Evolutionary conservation across 352 stramenopile genomes (phyloP).

Genomic region (Phytophthora europaea): DNA sequence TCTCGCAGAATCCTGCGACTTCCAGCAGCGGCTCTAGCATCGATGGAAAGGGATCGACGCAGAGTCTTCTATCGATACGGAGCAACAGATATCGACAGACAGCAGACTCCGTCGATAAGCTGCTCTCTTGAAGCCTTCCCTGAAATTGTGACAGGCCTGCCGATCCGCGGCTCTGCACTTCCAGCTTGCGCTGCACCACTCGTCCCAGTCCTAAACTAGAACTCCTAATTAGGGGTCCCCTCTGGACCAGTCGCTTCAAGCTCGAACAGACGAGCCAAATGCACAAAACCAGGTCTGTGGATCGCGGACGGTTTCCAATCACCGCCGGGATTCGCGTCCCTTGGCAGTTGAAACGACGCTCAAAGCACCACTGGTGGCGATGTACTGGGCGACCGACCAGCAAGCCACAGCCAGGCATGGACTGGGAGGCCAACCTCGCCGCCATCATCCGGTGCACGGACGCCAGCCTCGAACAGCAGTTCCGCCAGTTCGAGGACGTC

Average conservation of each 20-base stretch:
- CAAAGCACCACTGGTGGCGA: not conserved
- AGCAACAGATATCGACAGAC: not conserved
- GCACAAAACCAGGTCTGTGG: slow-evolving; percentile 5
- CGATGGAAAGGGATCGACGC: slow-evolving; percentile 1
- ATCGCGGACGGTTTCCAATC: slow-evolving; percentile 15
- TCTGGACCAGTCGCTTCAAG: slow-evolving; percentile 10
- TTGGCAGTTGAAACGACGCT: slow-evolving; percentile 37
- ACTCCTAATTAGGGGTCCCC: not conserved
- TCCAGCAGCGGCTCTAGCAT: not conserved
- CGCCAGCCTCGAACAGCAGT: slow-evolving; percentile 79
- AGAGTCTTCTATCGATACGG: not conserved
- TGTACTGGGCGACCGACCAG: not conserved
- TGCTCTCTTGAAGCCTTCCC: not conserved
- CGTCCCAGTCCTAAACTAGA: slow-evolving; percentile 2
- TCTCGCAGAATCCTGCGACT: slow-evolving; percentile 20
- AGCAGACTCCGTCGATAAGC: not conserved
- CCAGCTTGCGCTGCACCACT: not conserved
- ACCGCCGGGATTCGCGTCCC: slow-evolving; percentile 21
- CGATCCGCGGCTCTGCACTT: slow-evolving; percentile 11
- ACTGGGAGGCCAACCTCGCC: slow-evolving; percentile 83
- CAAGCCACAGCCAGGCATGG: slow-evolving; percentile 37
- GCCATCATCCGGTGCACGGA: slow-evolving; percentile 88
- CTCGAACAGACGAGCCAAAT: not conserved
- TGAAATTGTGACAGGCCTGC: slow-evolving; percentile 28
- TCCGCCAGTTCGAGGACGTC: slow-evolving; percentile 70